A percentile compares a stretch with the other conserved stretches of the same genome.
Evolutionary conservation across 441 rosid genomes (phyloP).

Genomic region (Adansonia rubrostipa): DNA sequence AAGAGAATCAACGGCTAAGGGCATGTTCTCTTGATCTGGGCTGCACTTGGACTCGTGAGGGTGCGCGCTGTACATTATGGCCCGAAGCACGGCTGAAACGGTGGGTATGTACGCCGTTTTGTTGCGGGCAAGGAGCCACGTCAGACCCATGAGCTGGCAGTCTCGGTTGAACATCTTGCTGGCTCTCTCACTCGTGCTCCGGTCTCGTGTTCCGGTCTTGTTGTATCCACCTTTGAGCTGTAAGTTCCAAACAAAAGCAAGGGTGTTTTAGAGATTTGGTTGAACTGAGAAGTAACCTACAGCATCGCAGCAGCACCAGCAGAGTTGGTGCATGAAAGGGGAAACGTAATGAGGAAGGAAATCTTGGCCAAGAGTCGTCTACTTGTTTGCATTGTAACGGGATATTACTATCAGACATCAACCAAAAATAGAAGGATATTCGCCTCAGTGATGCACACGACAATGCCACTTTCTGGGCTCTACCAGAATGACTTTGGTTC

Average conservation of each 20-base stretch:
- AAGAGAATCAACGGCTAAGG: constrained; percentile 97
- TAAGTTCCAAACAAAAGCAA: not conserved
- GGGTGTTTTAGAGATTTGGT: constrained; percentile 24
- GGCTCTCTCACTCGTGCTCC: constrained; percentile 59
- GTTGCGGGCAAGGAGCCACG: constrained; percentile 94
- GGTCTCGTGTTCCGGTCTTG: constrained; percentile 44
- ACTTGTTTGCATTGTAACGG: constrained; percentile 41
- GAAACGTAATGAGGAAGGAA: constrained; percentile 37
- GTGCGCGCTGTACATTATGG: constrained; percentile 87
- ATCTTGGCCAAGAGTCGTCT: not conserved
- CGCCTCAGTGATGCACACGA: constrained; percentile 29
- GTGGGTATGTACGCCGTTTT: constrained; percentile 97
- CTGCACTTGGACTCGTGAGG: constrained; percentile 82
- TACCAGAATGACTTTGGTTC: constrained; percentile 31
- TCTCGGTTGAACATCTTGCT: constrained; percentile 88
- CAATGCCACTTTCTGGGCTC: constrained; percentile 35
- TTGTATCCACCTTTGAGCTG: constrained; percentile 75
- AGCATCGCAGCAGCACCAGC: not conserved
- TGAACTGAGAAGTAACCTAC: not conserved
- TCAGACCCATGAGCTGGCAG: constrained; percentile 98
- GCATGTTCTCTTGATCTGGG: constrained; percentile 99
- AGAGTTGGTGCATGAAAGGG: constrained; percentile 25
- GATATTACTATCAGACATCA: too few species aligned
- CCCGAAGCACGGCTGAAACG: constrained; percentile 94
- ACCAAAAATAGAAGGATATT: constrained; percentile 13